Evolutionary conservation across 108 stramenopile species (phyloP), one percentile per base, ranked within the genome.

Genomic region (Nitzschia sp.): DNA sequence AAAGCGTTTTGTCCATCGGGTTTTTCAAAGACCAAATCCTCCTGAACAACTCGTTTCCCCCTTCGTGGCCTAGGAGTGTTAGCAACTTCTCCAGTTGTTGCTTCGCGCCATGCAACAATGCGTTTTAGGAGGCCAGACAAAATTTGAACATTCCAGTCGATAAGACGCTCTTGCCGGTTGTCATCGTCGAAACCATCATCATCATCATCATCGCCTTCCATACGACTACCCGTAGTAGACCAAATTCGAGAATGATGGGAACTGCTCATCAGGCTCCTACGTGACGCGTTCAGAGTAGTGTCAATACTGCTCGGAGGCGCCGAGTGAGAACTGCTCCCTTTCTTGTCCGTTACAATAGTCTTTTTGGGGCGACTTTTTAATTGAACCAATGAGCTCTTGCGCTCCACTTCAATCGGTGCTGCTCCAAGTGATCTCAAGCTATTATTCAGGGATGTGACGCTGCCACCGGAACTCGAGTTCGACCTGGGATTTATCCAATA

Each of bases 141-240:
- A 19, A 76, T 70, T 63, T 64, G 53, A 1, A 33, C 29, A 27
- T 68, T 75, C 58, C 65, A 75, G 3, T 75, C 74, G 34, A 75
- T 62, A 19, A 73, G 32, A 2, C 61, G 36, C 26, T 62, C 61
- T 26, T 62, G 61, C 15, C 61, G 36, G 25, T 46, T 46, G 18
- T 15, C 61, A 45, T 42, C 36, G 23, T 42, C 61, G 24, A 42
- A 62, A 25, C 33, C 61, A 25, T 62, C 38, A 4, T 21, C 17
- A 21, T 62, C 61, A 13, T 42, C 38, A 0, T 45, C 42, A 38
- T 35, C 35, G 46, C 26, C 42, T 4, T 51, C 49, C 19, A 51
- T 51, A 13, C 25, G 38, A 21, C 23, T n/a, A 25, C 24, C 38
- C 38, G 13, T 42, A 2, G 18, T 62, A 1, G 32, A 19, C 61